A percentile compares a stretch with the other conserved stretches of the same genome.
Conservation (phyloP, 768 basidiomycete genomes). For the Russula abietina region DNA sequence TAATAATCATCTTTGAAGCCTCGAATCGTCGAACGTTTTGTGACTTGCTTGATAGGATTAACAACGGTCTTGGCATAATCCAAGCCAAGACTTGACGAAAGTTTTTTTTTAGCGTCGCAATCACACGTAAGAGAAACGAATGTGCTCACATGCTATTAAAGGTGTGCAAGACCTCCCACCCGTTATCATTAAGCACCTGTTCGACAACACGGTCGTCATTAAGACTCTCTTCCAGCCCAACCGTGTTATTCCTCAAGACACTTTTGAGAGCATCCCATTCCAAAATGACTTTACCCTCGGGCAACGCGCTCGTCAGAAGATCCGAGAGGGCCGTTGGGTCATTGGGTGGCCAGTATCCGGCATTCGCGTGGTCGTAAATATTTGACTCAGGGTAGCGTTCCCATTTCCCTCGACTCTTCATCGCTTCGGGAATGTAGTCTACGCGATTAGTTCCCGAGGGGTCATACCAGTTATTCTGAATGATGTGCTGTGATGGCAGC, state of each 20-base stretch:
- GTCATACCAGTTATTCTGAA: conserved; percentile 41
- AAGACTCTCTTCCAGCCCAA: conserved; percentile 10
- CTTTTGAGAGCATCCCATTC: conserved; percentile 8
- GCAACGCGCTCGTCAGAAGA: neutral
- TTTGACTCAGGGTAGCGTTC: conserved; percentile 22
- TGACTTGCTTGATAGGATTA: conserved; percentile 35
- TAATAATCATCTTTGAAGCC: conserved; percentile 39
- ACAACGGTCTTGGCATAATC: conserved; percentile 41
- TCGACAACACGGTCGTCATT: conserved; percentile 32
- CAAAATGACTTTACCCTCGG: neutral
- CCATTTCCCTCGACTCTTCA: conserved; percentile 34
- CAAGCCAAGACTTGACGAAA: conserved; percentile 35
- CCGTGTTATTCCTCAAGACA: neutral
- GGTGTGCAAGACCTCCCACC: conserved; percentile 39
- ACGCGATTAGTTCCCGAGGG: conserved; percentile 35
- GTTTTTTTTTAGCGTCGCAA: neutral
- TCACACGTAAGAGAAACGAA: neutral
- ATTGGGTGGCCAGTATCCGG: conserved; percentile 11
- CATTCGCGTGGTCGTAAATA: conserved; percentile 10
- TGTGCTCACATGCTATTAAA: conserved; percentile 37
- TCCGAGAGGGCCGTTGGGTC: conserved; percentile 5
- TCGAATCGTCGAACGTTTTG: conserved; percentile 33
- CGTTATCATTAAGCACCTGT: conserved; percentile 34
- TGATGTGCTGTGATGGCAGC: conserved; percentile 31
- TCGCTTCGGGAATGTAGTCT: conserved; percentile 33